Evolutionary conservation across 108 stramenopile species (phyloP), one percentile per base, ranked within the genome.

Genomic region (Stephanodiscus minutulus): DNA sequence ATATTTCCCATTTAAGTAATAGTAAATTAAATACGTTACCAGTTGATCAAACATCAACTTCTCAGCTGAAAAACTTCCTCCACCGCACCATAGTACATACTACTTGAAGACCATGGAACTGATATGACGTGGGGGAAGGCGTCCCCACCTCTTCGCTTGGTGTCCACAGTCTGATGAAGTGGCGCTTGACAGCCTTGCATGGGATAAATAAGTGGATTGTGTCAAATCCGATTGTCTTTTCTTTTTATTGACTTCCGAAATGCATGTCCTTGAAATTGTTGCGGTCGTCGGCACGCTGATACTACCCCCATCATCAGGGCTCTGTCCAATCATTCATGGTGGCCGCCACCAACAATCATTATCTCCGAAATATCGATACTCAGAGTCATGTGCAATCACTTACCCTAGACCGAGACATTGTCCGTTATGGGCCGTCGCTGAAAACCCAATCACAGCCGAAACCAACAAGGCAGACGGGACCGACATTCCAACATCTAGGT

Each of bases 221-320:
- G 39, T 39, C 39, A 8, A 39, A 39, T 39, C 8, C 11, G 39
- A 11, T 9, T 4, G 8, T 39, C 1, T 11, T 11, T 9, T 39
- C 3, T 52, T 20, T 20, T 24, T 5, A 55, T 6, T 25, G 54
- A 55, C 24, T 28, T 7, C 54, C 11, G 28, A 21, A 1, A 55
- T 55, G 54, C 54, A 55, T 37, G 57, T 58, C 36, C 31, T 13
- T 58, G 33, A 36, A 33, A 29, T 17, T 35, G 57, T 58, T 29
- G 33, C 57, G 17, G 57, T 37, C 57, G 33, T 58, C 57, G 57
- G 29, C 33, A 58, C 57, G 25, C 57, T 58, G 57, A 56, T 56
- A 56, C 55, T 50, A 20, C 22, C 50, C 1, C 25, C 27, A 55
- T 55, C 54, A 27, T 55, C 25, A 21, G 50, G 50, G 54, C 25